These are phyloP conservation scores for Suillus occidentalis DNA, from an alignment of 768 basidiomycete genomes.

Conservation along the genomic window DNA sequence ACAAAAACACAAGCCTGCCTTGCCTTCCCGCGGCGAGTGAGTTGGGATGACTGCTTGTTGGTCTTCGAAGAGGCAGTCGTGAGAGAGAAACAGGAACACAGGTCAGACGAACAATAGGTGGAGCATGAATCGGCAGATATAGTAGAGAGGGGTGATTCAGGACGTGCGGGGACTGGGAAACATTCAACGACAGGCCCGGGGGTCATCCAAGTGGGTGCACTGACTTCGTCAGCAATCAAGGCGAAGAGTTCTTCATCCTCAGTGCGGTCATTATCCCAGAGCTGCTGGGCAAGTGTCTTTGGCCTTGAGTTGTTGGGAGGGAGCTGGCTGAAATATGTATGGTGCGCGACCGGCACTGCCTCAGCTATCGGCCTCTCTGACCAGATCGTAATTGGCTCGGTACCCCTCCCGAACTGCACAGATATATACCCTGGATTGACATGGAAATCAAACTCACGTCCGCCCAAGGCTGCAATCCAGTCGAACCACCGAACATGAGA, in stretches of 20 bases:
- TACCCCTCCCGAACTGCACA: constrained; percentile 51
- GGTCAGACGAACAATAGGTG: constrained; percentile 66
- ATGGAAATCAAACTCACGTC: constrained; percentile 74
- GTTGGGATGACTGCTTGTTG: constrained; percentile 47
- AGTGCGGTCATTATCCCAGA: constrained; percentile 67
- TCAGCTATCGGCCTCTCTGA: constrained; percentile 48
- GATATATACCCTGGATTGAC: constrained; percentile 80
- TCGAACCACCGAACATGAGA: constrained; percentile 77
- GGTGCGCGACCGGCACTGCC: constrained; percentile 14
- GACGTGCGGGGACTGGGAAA: constrained; percentile 54
- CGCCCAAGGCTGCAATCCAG: constrained; percentile 73
- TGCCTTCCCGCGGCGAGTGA: constrained; percentile 67
- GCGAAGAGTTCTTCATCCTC: constrained; percentile 74
- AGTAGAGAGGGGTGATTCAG: constrained; percentile 58
- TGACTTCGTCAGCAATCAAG: constrained; percentile 71
- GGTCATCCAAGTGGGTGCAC: constrained; percentile 67
- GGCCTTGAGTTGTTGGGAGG: constrained; percentile 15
- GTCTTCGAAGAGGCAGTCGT: constrained; percentile 52
- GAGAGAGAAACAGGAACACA: constrained; percentile 70
- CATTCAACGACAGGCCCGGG: constrained; percentile 61
- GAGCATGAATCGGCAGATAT: constrained; percentile 52
- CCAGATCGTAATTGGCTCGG: constrained; percentile 65
- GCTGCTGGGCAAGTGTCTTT: constrained; percentile 74
- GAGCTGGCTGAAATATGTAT: constrained; percentile 17
- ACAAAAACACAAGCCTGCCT: constrained; percentile 70